phyloP scores from a whole-genome alignment of 768 basidiomycete species.

The Tephrocybe rancida region DNA sequence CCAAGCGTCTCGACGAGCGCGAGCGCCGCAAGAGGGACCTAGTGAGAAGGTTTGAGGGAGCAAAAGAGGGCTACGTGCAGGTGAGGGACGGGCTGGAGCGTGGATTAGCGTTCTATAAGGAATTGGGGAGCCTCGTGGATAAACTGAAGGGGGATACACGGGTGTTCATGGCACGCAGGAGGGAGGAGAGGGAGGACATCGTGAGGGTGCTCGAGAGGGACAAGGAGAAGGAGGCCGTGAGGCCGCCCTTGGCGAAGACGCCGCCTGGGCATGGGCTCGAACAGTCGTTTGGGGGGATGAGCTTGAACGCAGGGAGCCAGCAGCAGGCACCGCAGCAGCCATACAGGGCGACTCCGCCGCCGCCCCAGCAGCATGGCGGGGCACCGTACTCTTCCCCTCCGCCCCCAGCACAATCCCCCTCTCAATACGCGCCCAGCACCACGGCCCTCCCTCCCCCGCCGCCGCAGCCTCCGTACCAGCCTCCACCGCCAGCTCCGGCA shows the following conservation, averaged over 20 bases:
- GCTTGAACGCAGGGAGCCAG: constrained; percentile 8
- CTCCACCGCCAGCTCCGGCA: neutral
- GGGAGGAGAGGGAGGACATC: constrained; percentile 69
- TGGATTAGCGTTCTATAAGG: constrained; percentile 87
- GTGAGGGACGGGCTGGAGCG: constrained; percentile 84
- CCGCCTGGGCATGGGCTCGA: constrained; percentile 42
- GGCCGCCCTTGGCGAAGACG: constrained; percentile 48
- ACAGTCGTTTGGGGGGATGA: constrained; percentile 14
- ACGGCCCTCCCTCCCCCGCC: too few species aligned
- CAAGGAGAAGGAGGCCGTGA: constrained; percentile 50
- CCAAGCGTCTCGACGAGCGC: constrained; percentile 68
- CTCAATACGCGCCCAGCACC: neutral
- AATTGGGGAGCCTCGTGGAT: constrained; percentile 65
- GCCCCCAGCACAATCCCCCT: neutral
- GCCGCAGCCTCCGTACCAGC: neutral
- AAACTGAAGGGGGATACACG: constrained; percentile 63
- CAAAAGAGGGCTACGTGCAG: constrained; percentile 85
- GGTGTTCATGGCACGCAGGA: constrained; percentile 64
- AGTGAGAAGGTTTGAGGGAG: constrained; percentile 68
- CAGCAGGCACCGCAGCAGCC: neutral
- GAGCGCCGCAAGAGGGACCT: constrained; percentile 81
- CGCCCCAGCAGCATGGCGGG: neutral
- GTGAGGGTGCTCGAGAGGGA: constrained; percentile 73
- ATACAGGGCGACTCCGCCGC: neutral
- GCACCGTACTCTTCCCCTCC: neutral